phyloP scores from a whole-genome alignment of 1,139 yeast genomes.

The Chernovozyma aurita region DNA sequence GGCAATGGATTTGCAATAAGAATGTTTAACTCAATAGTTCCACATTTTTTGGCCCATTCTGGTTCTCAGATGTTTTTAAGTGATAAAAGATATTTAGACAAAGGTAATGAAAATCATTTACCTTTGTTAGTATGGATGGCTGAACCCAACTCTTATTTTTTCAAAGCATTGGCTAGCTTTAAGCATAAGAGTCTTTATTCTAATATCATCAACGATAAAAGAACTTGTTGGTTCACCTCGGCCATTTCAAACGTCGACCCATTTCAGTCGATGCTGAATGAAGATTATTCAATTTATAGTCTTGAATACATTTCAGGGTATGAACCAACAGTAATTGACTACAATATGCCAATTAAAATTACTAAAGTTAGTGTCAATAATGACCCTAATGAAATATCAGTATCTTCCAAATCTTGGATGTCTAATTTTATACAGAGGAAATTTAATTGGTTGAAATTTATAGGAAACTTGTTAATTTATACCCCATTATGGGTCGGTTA shows the following conservation, averaged over 20 bases:
- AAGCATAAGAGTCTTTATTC: slow-evolving; percentile 57
- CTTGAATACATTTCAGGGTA: slow-evolving; percentile 48
- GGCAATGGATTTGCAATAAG: slow-evolving; percentile 41
- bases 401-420: slow-evolving; percentile 6
- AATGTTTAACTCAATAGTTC: slow-evolving; percentile 57
- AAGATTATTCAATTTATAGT: slow-evolving; percentile 32
- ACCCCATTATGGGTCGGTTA: slow-evolving; percentile 53
- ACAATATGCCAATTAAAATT: slow-evolving; percentile 26
- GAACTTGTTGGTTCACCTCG: slow-evolving; percentile 81
- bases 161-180: slow-evolving; percentile 50
- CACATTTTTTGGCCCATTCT: slow-evolving; percentile 61
- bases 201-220: slow-evolving; percentile 70
- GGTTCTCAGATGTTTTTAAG: slow-evolving; percentile 69
- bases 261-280: slow-evolving; percentile 40
- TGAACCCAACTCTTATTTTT: slow-evolving; percentile 55
- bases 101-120: slow-evolving; percentile 6
- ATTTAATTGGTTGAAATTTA: slow-evolving; percentile 43
- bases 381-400: neutral
- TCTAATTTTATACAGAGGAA: slow-evolving; percentile 26
- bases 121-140: slow-evolving; percentile 69
- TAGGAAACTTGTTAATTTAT: slow-evolving; percentile 37
- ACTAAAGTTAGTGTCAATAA: neutral
- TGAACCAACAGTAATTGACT: slow-evolving; percentile 51
- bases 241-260: slow-evolving; percentile 67
- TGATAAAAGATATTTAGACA: slow-evolving; percentile 28